These are phyloP conservation scores for Boletus speciosus DNA, from an alignment of 768 basidiomycete species.

Conservation along the genomic window DNA sequence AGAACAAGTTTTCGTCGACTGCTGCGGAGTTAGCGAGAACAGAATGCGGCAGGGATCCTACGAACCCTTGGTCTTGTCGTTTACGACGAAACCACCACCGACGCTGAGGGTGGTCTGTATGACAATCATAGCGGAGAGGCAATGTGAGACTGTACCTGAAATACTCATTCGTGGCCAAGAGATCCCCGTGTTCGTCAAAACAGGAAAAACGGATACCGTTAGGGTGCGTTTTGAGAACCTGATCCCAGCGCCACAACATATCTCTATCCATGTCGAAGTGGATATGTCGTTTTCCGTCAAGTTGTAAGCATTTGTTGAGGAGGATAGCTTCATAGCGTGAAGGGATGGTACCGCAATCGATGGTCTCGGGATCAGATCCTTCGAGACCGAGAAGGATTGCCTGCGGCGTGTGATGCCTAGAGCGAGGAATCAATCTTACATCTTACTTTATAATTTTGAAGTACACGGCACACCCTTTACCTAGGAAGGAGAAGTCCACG, in stretches of 20 bases:
- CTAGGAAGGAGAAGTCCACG: constrained; percentile 33
- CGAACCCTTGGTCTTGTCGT: constrained; percentile 85
- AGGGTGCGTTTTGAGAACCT: constrained; percentile 83
- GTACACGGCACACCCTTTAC: constrained; percentile 61
- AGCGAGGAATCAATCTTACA: constrained; percentile 1
- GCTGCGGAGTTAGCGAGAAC: constrained; percentile 2
- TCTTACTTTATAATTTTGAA: background rate
- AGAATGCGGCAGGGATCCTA: background rate
- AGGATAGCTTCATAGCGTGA: constrained; percentile 71
- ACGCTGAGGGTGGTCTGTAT: constrained; percentile 44
- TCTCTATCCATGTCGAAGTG: constrained; percentile 85
- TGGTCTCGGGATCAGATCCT: constrained; percentile 91
- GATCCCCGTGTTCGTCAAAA: constrained; percentile 75
- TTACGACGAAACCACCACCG: constrained; percentile 93
- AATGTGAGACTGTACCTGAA: constrained; percentile 49
- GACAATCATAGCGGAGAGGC: background rate
- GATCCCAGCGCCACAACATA: constrained; percentile 90
- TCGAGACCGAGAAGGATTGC: constrained; percentile 81
- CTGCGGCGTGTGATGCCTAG: constrained; percentile 83
- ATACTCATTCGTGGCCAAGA: constrained; percentile 93
- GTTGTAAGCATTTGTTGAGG: constrained; percentile 57
- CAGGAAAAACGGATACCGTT: constrained; percentile 94
- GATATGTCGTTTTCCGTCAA: constrained; percentile 75
- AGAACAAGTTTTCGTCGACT: constrained; percentile 94
- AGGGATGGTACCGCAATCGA: constrained; percentile 82